phyloP scores from a whole-genome alignment of 2,329 filamentous ascomycete genomes.

The Sarocladium kiliense region DNA sequence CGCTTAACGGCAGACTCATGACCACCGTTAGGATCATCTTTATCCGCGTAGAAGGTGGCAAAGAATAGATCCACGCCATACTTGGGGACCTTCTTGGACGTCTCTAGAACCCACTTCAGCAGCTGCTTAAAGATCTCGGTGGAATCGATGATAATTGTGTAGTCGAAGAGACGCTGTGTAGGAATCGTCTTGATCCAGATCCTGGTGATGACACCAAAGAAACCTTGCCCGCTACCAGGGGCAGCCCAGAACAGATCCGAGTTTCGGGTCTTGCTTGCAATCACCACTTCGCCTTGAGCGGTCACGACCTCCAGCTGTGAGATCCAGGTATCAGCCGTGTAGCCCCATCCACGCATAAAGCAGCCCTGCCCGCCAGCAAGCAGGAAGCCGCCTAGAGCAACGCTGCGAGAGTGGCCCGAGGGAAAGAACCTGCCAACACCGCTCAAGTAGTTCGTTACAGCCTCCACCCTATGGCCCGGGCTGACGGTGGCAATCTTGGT shows the following conservation, averaged over 20 bases:
- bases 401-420: constrained; percentile 17
- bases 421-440: constrained; percentile 16
- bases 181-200: neutral
- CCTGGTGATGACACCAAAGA: constrained; percentile 14
- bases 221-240: constrained; percentile 16
- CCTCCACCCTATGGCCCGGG: neutral
- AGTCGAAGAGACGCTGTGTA: neutral
- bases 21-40: neutral
- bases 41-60: neutral
- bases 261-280: constrained; percentile 33
- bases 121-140: neutral
- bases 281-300: constrained; percentile 36
- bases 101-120: neutral
- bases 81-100: neutral
- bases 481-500: neutral
- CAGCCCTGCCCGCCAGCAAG: constrained; percentile 23
- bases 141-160: neutral
- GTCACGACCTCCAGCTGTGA: constrained; percentile 41
- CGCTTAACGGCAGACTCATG: no score
- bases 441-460: neutral
- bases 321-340: constrained; percentile 22
- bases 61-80: neutral
- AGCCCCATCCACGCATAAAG: constrained; percentile 23
- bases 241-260: constrained; percentile 42
- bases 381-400: constrained; percentile 20